These are phyloP conservation scores for Cerrena zonata DNA, from an alignment of 1,284 basidiomycete genomes.

Conservation along the genomic window DNA sequence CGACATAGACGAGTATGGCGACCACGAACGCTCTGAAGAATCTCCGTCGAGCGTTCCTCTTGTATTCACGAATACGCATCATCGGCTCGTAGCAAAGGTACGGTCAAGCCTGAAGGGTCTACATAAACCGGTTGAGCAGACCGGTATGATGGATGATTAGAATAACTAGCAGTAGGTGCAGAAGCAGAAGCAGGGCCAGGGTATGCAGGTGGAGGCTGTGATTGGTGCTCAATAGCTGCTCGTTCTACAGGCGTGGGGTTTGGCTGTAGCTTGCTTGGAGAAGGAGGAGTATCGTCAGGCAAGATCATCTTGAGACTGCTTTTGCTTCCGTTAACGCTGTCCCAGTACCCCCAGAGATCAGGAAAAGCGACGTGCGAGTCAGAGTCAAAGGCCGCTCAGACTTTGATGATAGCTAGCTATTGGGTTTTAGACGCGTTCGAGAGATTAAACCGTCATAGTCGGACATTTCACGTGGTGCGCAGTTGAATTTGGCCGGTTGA, in stretches of 20 bases:
- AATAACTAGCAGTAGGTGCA: too few species aligned
- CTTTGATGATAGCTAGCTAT: neutral
- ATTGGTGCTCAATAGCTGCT: conserved; percentile 9
- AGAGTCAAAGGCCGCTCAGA: neutral
- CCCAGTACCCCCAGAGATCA: too few species aligned
- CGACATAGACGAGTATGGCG: conserved; percentile 22
- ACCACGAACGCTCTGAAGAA: conserved; percentile 25
- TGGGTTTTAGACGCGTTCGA: neutral
- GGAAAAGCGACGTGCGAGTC: neutral
- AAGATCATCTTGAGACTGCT: conserved; percentile 24
- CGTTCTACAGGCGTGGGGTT: conserved; percentile 11
- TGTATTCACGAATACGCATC: neutral
- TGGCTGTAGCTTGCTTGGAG: conserved; percentile 15
- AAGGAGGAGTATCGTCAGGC: conserved; percentile 22
- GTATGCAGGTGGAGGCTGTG: conserved; percentile 19
- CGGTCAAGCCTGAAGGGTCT: conserved; percentile 5
- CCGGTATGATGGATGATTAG: conserved; percentile 9
- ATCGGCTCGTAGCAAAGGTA: neutral
- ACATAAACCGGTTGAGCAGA: neutral
- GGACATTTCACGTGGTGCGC: conserved; percentile 1
- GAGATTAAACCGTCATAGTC: neutral
- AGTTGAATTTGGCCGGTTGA: neutral
- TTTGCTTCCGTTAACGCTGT: too few species aligned
- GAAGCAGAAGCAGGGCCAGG: too few species aligned
- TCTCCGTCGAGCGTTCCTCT: conserved; percentile 15